A percentile compares a stretch with the other conserved stretches of the same genome.
phyloP scores from a whole-genome alignment of 768 basidiomycete species.

The Agrocybe pediades region DNA sequence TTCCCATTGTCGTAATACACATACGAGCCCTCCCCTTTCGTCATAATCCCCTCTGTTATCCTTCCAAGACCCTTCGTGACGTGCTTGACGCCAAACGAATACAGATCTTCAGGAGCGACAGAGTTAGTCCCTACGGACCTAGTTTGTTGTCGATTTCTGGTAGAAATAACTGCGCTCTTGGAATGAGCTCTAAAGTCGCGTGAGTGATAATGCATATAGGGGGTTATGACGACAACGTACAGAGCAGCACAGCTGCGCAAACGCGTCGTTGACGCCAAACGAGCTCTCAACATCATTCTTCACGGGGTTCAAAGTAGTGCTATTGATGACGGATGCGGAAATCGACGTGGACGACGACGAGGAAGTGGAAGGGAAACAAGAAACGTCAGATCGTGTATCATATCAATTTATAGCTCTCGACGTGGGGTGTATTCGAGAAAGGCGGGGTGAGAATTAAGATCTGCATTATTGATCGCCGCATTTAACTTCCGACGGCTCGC shows the following conservation, averaged over 20 bases:
- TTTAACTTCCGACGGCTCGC: too few species aligned
- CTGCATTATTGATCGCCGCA: too few species aligned
- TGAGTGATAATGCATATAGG: background rate
- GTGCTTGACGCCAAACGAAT: conserved; percentile 43
- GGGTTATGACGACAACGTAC: background rate
- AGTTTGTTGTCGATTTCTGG: background rate
- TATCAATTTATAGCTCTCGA: too few species aligned
- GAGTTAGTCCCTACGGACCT: conserved; percentile 17
- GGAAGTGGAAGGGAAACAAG: too few species aligned
- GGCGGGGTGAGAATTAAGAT: too few species aligned
- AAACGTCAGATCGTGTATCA: too few species aligned
- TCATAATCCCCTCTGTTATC: conserved; percentile 58
- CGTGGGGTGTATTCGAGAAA: too few species aligned
- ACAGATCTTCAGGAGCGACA: conserved; percentile 25
- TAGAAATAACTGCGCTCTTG: background rate
- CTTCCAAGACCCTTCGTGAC: conserved; percentile 49
- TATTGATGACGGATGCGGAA: too few species aligned
- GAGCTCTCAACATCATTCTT: conserved; percentile 12
- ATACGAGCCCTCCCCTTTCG: conserved; percentile 73
- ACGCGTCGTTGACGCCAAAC: conserved; percentile 4
- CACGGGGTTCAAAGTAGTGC: too few species aligned
- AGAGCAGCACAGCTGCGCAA: background rate
- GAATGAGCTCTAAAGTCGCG: background rate
- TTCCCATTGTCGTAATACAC: conserved; percentile 73
- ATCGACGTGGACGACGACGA: too few species aligned